Evolutionary conservation across 805 yeast species (phyloP).

Genomic region (Ogataea parapolymorpha): DNA sequence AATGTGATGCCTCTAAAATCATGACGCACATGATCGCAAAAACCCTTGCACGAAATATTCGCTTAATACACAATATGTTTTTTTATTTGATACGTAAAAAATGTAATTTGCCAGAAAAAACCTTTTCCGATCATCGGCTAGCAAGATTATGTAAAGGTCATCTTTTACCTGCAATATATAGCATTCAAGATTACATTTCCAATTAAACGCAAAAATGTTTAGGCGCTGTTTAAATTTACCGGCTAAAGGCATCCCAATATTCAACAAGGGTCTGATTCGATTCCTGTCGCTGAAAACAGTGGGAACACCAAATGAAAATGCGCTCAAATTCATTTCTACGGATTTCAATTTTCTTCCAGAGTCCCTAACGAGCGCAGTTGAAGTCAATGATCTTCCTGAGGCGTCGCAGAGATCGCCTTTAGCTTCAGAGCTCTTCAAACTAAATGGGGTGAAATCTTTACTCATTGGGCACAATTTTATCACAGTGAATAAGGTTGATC

Average conservation of each 20-base stretch:
- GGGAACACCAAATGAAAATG: conserved; percentile 74
- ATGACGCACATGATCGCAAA: not conserved
- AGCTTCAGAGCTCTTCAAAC: conserved; percentile 55
- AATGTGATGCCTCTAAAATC: conserved; percentile 33
- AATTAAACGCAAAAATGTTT: not conserved
- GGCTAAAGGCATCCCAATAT: not conserved
- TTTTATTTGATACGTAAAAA: not conserved
- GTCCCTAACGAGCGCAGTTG: conserved; percentile 42
- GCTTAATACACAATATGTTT: too few species aligned
- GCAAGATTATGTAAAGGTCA: conserved; percentile 3
- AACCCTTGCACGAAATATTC: not conserved
- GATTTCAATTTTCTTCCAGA: conserved; percentile 47
- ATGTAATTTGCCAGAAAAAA: too few species aligned
- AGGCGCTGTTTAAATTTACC: not conserved
- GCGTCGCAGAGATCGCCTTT: conserved; percentile 59
- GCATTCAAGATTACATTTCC: not conserved
- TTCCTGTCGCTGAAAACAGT: conserved; percentile 37
- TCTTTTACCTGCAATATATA: not conserved
- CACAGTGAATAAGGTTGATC: conserved; percentile 58
- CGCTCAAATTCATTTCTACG: conserved; percentile 59
- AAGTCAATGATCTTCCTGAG: conserved; percentile 50
- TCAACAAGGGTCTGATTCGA: conserved; percentile 4
- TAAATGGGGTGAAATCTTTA: conserved; percentile 63
- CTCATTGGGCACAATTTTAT: conserved; percentile 74
- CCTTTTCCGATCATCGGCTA: conserved; percentile 11